Percentiles rank a stretch among this genome's conserved stretches.
Evolutionary conservation across 2,329 filamentous ascomycete species (phyloP).

Genomic region (Nemania sp.): DNA sequence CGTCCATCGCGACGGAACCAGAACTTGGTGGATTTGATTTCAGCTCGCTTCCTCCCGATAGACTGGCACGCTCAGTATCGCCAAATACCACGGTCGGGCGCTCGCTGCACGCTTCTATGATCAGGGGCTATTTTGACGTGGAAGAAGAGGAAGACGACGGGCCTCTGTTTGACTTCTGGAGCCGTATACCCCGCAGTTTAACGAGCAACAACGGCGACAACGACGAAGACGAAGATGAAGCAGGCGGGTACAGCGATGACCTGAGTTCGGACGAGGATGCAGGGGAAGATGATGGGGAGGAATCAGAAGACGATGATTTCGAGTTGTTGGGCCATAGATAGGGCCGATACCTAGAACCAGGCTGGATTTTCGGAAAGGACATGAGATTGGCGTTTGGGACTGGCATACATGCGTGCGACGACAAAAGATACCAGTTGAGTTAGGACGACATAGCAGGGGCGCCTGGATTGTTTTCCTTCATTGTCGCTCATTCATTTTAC

Average conservation of each 20-base stretch:
- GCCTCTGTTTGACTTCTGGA: conserved; percentile 63
- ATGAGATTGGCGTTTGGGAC: conserved; percentile 36
- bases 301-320: conserved; percentile 50
- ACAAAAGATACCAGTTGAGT: conserved; percentile 30
- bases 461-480: conserved; percentile 14
- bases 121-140: conserved; percentile 26
- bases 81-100: conserved; percentile 39
- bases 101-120: conserved; percentile 27
- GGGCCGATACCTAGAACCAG: conserved; percentile 24
- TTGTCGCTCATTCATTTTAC: not conserved
- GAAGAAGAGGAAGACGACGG: conserved; percentile 54
- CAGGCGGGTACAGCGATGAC: conserved; percentile 35
- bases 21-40: conserved; percentile 22
- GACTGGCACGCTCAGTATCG: conserved; percentile 51
- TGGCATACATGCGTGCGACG: conserved; percentile 31
- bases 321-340: conserved; percentile 40
- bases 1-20: conserved; percentile 35
- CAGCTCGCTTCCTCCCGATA: conserved; percentile 40
- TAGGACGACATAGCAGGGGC: conserved; percentile 18
- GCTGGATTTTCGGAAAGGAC: conserved; percentile 25
- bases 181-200: conserved; percentile 47
- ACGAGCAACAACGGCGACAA: conserved; percentile 42
- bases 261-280: conserved; percentile 45
- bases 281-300: conserved; percentile 53
- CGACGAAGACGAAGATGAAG: conserved; percentile 41